Conservation (phyloP, 805 yeast genomes). For the Grigorovia transvaalensis region DNA sequence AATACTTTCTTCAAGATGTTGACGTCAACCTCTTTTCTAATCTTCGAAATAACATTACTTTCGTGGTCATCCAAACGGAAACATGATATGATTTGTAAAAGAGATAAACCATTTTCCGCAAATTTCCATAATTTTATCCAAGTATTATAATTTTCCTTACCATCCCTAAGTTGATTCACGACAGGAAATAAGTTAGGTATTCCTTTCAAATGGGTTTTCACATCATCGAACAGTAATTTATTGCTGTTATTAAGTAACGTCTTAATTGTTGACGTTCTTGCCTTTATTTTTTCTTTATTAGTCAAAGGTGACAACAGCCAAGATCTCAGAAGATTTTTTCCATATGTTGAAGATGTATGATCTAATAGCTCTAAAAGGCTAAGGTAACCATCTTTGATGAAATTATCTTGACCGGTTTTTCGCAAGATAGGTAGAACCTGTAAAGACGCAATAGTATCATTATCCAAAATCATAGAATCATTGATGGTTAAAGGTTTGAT, state of each 20-base stretch:
- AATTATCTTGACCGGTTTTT: constrained; percentile 8
- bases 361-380: constrained; percentile 13
- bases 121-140: constrained; percentile 27
- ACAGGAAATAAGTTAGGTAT: constrained; percentile 25
- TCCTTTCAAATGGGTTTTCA: constrained; percentile 15
- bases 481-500: constrained; percentile 5
- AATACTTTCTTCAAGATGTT: constrained; percentile 7
- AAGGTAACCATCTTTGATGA: constrained; percentile 10
- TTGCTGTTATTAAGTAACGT: constrained; percentile 17
- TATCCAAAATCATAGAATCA: constrained; percentile 18
- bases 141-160: constrained; percentile 17
- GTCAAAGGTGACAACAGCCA: constrained; percentile 31
- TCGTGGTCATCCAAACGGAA: neutral
- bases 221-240: constrained; percentile 11
- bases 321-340: constrained; percentile 22
- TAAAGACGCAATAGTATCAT: constrained; percentile 17
- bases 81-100: constrained; percentile 2
- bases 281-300: constrained; percentile 18
- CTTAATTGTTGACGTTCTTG: constrained; percentile 25
- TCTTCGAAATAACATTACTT: constrained; percentile 8
- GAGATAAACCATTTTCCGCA: constrained; percentile 12
- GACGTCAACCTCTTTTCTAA: constrained; percentile 7
- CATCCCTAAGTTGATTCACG: constrained; percentile 14
- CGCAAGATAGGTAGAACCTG: constrained; percentile 14
- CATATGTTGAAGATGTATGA: constrained; percentile 24